Evolutionary conservation across 306 rosid genomes (phyloP), one percentile per base, ranked within the genome.

Genomic region (Inga oerstediana): DNA sequence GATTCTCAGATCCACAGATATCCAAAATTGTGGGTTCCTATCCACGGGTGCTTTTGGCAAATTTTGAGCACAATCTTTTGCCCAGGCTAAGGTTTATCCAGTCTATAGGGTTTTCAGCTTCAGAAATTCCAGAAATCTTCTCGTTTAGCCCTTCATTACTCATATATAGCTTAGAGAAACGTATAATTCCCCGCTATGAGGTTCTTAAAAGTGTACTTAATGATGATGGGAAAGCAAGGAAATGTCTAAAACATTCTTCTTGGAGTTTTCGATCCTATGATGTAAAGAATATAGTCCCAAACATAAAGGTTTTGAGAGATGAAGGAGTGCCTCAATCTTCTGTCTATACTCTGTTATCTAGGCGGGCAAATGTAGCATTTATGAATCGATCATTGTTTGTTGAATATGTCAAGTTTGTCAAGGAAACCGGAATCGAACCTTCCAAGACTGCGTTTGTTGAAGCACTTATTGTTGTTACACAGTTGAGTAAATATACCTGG

Each of bases 81-180:
- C 94, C 92, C 56, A 88, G 85, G 74, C 76, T 87, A 52, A 73
- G 79, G 71, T 88, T 84, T 74, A 71, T 87, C 4, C 49, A 10
- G 49, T 45, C 49, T 27, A 74, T 84, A 27, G 92, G 91, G 32
- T 8, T 82, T 78, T 84, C 88, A 44, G 14, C 70, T 54, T 17
- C 69, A 5, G 77, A 45, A 65, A 16, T 84, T 54, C 14, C 69
- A 8, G 77, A 45, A 65, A 16, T 84, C 43, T 5, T 91, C 24
- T 1, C 27, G 56, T 3, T 0, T 0, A 37, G 14, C 37, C 70
- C 86, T 3, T 0, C 0, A 4, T 9, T 87, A 13, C 15, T 88
- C 7, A 24, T 24, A 0, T 0, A 0, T 14, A 84, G 91, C 81
- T 76, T 89, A 69, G 16, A 89, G 79, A 77, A 66, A 4, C 22